Base-by-base conservation (phyloP, 2,329 filamentous ascomycete genomes). In the Trichoderma oligosporum region DNA sequence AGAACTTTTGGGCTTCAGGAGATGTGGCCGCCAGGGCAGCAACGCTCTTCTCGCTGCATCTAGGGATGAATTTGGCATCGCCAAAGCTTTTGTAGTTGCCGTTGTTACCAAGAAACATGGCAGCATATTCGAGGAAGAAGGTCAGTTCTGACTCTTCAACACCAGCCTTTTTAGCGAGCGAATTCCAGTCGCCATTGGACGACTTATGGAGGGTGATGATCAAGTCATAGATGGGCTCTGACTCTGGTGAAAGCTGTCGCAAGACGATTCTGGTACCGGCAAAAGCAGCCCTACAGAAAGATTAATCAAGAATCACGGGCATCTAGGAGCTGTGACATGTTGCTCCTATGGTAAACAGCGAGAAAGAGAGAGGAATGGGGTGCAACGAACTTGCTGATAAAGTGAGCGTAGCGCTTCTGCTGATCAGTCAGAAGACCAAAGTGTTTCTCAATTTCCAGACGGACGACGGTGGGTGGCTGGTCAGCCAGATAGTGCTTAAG, bases 381-480 rank as follows among this genome's bases (percentile, higher is more conserved):
- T 7, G 14, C 14, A 12, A 57, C 78, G 65, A 79, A 89, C 87
- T 82, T 84, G 82, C 86, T 90, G 70, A 96, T 89, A 69, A 87
- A 91, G 75, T 97, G 92, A 62, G 92, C 89, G 79, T 97, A 97
- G 69, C 88, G 86, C 77, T 93, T 91, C 76, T 96, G 84, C 70
- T 88, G 79, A 66, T 89, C 83, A 53, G 76, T 81, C 60, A 94
- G 74, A 33, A 85, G 84, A 56, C 93, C 88, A 67, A 97, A 99
- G 74, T 97, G 93, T 70, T 91, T 89, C 75, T 91, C 91, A 71
- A 97, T 94, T 71, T 91, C 87, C 48, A 99, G 83, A 46, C 87
- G 85, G 59, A 97, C 93, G 57, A 97, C 84, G 47, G 86, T 88
- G 1, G 94, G 94, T 44, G 94, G 94, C 62, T 87, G 86, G 73